Evolutionary conservation across 2,329 filamentous ascomycete species (phyloP), one percentile per base, ranked within the genome.

Genomic region (Paraphoma chrysanthemicola): DNA sequence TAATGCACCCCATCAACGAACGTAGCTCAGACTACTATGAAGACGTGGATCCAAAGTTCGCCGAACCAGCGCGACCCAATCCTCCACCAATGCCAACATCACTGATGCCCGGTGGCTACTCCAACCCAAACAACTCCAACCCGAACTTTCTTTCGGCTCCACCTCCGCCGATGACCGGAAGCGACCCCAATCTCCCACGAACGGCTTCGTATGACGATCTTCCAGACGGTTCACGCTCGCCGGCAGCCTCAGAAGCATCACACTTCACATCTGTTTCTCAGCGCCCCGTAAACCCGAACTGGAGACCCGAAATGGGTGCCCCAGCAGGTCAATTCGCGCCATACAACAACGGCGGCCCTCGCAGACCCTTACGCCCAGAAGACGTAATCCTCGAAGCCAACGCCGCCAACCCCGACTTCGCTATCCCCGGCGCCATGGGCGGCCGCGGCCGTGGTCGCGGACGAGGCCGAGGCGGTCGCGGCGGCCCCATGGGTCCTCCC

Each of bases 211-310:
- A 87, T 63, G 90, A 93, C 60, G 87, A 90, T 59, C 73, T 89
- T 36, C 85, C 85, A 43, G 84, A 85, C 61, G 85, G 83, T 46
- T 80, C 84, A 44, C 85, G 90, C 67, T 94, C 88, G 68, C 93
- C 91, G 31, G 79, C 76, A 10, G 86, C 88, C 67, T 94, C 90
- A 60, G 92, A 97, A 70, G 85, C 87, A 23, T 94, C 89, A 44
- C 91, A 90, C 66, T 97, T 97, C 77, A 97, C 94, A 1, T 95
- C 91, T 10, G 90, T 98, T 44, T 94, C 90, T 0, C 93, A 97
- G 77, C 86, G 94, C 33, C 90, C 91, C 1, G 81, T 97, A 52
- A 97, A 97, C 74, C 94, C 93, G 6, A 88, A 89, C 57, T 97
- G 94, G 93, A 86, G 90, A 39, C 78, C 78, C 2, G 80, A 82